Conservation (phyloP, 306 rosid species). For the Glycine tomentella region DNA sequence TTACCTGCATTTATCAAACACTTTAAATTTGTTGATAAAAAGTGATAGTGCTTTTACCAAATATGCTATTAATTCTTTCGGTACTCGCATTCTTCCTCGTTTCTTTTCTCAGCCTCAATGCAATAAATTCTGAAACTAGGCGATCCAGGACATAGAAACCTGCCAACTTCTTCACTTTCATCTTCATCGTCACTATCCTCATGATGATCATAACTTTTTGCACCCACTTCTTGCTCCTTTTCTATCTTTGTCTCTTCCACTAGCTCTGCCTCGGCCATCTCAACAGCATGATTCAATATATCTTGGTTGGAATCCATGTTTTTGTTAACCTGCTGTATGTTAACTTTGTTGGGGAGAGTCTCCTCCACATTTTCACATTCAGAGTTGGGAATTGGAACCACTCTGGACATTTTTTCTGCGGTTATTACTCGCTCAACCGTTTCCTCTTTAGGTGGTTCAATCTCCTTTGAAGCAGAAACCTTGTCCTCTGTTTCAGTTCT, state of each 20-base stretch:
- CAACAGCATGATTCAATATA: constrained; percentile 3
- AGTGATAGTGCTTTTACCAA: neutral
- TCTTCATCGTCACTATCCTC: constrained; percentile 26
- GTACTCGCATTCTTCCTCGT: constrained; percentile 46
- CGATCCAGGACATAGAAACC: constrained; percentile 55
- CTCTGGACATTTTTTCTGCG: constrained; percentile 29
- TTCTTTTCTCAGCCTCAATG: constrained; percentile 37
- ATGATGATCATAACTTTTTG: constrained; percentile 1
- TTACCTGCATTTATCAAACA: constrained; percentile 50
- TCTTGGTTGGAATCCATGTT: neutral
- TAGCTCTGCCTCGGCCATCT: constrained; percentile 9
- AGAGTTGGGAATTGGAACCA: constrained; percentile 44
- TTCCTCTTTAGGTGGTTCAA: constrained; percentile 30
- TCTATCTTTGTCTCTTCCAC: neutral
- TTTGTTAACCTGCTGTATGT: neutral
- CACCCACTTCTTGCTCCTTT: constrained; percentile 21
- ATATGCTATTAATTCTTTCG: neutral
- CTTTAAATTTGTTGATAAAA: neutral
- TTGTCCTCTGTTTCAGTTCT: constrained; percentile 21
- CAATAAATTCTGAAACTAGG: constrained; percentile 90
- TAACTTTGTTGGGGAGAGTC: neutral
- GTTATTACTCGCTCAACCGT: neutral
- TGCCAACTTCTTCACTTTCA: constrained; percentile 20
- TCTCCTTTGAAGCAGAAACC: constrained; percentile 5
- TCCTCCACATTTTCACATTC: neutral